These are phyloP conservation scores for Aspergillus phoenicis DNA, from an alignment of 2,329 filamentous ascomycete species.

Conservation along the genomic window DNA sequence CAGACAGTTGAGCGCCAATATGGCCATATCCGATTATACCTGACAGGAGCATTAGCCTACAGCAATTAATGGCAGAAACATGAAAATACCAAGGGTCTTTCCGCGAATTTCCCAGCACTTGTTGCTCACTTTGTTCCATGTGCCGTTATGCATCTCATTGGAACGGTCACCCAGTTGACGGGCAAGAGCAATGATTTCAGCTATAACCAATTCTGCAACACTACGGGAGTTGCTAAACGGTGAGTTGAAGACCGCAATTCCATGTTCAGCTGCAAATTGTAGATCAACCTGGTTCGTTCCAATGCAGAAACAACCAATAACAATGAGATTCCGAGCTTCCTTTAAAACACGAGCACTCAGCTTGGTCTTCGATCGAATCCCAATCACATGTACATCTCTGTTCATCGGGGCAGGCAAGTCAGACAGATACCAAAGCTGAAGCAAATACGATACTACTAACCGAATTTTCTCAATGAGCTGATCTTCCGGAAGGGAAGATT, in stretches of 20 bases:
- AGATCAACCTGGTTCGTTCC: constrained; percentile 69
- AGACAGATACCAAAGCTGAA: constrained; percentile 12
- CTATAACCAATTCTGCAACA: constrained; percentile 94
- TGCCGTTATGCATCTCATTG: constrained; percentile 88
- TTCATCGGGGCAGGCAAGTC: constrained; percentile 9
- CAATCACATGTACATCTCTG: constrained; percentile 94
- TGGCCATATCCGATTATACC: constrained; percentile 96
- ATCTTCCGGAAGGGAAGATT: constrained; percentile 86
- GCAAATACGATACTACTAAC: constrained; percentile 51
- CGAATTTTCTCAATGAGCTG: constrained; percentile 96
- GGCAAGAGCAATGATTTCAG: constrained; percentile 86
- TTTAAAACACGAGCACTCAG: constrained; percentile 80
- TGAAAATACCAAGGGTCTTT: constrained; percentile 77
- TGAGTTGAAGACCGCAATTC: constrained; percentile 98
- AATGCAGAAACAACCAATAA: constrained; percentile 98
- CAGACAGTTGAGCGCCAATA: constrained; percentile 93
- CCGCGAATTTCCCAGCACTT: constrained; percentile 98
- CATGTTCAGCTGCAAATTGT: constrained; percentile 48
- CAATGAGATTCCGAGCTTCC: constrained; percentile 90
- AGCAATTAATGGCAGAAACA: constrained; percentile 3
- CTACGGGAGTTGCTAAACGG: constrained; percentile 97
- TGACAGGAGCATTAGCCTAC: constrained; percentile 33
- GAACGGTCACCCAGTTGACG: constrained; percentile 92
- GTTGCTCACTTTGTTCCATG: constrained; percentile 96
- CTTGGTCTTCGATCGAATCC: constrained; percentile 97